Evolutionary conservation across 1,284 basidiomycete species (phyloP).

Genomic region (Inonotus obliquus): DNA sequence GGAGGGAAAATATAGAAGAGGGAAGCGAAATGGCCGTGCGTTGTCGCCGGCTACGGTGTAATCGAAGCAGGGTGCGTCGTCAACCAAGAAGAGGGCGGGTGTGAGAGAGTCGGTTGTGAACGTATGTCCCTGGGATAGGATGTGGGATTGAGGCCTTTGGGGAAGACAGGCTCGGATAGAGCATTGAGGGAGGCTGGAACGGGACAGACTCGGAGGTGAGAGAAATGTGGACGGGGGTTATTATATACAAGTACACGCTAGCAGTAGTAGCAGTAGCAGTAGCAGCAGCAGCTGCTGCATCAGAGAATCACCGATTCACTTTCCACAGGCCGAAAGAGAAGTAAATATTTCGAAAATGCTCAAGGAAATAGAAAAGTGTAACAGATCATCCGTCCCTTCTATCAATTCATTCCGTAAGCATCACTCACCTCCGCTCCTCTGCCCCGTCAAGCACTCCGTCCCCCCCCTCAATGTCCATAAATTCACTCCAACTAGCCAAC

Average conservation of each 20-base stretch:
- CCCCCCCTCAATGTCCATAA: background rate
- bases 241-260: background rate
- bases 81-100: background rate
- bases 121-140: background rate
- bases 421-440: background rate
- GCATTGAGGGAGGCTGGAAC: background rate
- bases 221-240: background rate
- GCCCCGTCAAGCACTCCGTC: background rate
- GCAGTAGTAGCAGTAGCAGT: background rate
- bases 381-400: too few species aligned
- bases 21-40: background rate
- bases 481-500: too few species aligned
- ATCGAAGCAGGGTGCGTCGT: slow-evolving; percentile 3
- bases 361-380: background rate
- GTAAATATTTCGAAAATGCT: background rate
- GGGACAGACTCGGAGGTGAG: background rate
- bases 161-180: background rate
- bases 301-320: background rate
- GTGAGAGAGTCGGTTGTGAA: background rate
- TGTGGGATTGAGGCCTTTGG: background rate
- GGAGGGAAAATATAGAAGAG: background rate
- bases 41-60: background rate
- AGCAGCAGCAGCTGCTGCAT: background rate
- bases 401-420: background rate
- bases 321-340: background rate